Percentiles rank a stretch among this genome's conserved stretches.
Evolutionary conservation across 2,329 filamentous ascomycete genomes (phyloP).

Genomic region (Neoarthrinium moseri): DNA sequence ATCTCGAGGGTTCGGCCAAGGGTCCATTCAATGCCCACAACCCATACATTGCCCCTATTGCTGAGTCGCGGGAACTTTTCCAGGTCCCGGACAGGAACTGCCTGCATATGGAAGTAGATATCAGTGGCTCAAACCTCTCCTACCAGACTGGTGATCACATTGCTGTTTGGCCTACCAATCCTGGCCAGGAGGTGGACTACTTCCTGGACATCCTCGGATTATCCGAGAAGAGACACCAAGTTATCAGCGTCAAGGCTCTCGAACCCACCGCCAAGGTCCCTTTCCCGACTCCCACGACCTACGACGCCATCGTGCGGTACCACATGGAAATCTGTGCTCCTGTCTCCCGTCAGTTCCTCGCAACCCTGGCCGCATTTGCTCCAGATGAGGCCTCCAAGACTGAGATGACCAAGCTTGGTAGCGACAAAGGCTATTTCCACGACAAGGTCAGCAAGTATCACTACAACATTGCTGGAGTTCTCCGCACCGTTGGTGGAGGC

Average conservation of each 20-base stretch:
- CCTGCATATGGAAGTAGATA: constrained; percentile 91
- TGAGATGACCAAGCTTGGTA: constrained; percentile 84
- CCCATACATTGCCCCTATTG: constrained; percentile 92
- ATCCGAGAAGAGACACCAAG: constrained; percentile 71
- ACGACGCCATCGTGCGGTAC: constrained; percentile 88
- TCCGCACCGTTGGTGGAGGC: constrained; percentile 70
- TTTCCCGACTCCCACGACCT: constrained; percentile 95
- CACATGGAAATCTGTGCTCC: constrained; percentile 96
- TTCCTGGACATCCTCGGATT: constrained; percentile 81
- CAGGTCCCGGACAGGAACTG: constrained; percentile 88
- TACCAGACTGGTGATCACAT: constrained; percentile 98
- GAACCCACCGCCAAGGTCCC: constrained; percentile 96
- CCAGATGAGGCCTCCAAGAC: constrained; percentile 81
- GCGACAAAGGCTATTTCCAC: constrained; percentile 94
- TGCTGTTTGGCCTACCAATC: constrained; percentile 94
- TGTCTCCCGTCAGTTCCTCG: constrained; percentile 92
- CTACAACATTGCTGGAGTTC: constrained; percentile 85
- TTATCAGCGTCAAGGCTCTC: constrained; percentile 85
- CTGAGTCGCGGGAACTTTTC: constrained; percentile 89
- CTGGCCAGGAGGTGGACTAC: constrained; percentile 87
- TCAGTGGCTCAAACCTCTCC: constrained; percentile 82
- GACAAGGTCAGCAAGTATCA: constrained; percentile 77
- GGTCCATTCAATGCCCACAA: constrained; percentile 96
- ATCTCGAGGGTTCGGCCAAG: constrained; percentile 79
- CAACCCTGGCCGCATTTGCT: constrained; percentile 83